These are phyloP conservation scores for Mangifera indica DNA, from an alignment of 345 rosid species.

Conservation along the genomic window DNA sequence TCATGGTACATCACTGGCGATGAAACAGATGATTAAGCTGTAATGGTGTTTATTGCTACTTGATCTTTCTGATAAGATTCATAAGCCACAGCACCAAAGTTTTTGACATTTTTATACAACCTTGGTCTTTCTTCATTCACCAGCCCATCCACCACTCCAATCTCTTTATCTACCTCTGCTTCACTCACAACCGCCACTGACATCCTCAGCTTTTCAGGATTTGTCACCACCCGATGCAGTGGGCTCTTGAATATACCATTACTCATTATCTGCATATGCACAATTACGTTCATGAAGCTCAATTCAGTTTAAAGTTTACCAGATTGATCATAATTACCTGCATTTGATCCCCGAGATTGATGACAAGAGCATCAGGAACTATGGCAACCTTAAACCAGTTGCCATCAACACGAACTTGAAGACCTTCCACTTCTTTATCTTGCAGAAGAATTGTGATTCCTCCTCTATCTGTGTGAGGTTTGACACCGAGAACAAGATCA, in stretches of 20 bases:
- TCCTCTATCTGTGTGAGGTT: slow-evolving; percentile 49
- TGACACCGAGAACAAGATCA: slow-evolving; percentile 43
- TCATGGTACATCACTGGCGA: no score
- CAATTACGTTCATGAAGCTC: background rate
- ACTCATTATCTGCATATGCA: background rate
- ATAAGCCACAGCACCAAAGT: slow-evolving; percentile 39
- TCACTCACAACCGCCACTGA: slow-evolving; percentile 38
- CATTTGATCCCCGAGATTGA: slow-evolving; percentile 51
- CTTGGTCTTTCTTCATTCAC: slow-evolving; percentile 35
- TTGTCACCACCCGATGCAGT: slow-evolving; percentile 43
- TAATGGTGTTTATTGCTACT: slow-evolving; percentile 38
- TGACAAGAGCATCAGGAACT: slow-evolving; percentile 41
- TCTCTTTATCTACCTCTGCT: slow-evolving; percentile 34
- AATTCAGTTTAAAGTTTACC: no score
- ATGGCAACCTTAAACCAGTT: slow-evolving; percentile 42
- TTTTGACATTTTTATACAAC: slow-evolving; percentile 38
- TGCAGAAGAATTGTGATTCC: slow-evolving; percentile 43
- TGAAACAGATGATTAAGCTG: background rate
- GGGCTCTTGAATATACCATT: slow-evolving; percentile 30
- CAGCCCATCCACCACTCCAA: slow-evolving; percentile 30
- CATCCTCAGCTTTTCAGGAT: slow-evolving; percentile 29
- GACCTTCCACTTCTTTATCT: slow-evolving; percentile 44
- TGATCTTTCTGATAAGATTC: slow-evolving; percentile 37
- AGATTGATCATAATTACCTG: slow-evolving; percentile 21
- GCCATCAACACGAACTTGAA: slow-evolving; percentile 34